Conservation (phyloP, 2,329 filamentous ascomycete species). For the Hymenoscyphus fraxineus region DNA sequence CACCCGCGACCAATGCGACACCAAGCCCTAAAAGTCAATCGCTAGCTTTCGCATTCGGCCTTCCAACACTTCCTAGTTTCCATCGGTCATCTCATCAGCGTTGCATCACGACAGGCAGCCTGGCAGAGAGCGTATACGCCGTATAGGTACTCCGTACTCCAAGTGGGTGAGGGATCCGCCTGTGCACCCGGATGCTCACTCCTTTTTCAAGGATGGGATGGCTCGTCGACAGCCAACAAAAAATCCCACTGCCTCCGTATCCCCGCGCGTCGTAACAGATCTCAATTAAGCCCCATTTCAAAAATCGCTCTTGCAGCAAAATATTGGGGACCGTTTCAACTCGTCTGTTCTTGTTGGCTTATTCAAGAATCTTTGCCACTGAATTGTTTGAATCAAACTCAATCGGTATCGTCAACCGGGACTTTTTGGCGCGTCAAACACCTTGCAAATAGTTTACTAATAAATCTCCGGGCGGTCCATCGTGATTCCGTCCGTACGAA, state of each 20-base stretch:
- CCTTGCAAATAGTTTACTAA: background rate
- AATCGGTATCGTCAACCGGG: background rate
- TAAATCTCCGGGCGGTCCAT: background rate
- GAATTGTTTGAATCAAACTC: background rate
- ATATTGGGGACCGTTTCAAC: constrained; percentile 1
- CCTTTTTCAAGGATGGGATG: background rate
- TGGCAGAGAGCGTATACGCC: too few relatives aligned
- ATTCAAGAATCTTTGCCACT: background rate
- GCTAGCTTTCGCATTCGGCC: background rate
- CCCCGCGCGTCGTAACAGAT: background rate
- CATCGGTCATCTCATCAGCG: background rate
- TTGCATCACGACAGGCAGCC: background rate
- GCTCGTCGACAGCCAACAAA: background rate
- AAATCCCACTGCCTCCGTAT: background rate
- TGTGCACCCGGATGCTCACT: background rate
- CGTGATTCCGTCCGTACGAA: background rate
- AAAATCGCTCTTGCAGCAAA: background rate
- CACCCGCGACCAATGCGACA: background rate
- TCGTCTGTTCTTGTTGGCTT: background rate
- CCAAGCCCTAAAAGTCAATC: background rate
- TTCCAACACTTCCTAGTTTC: background rate
- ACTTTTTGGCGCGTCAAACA: background rate
- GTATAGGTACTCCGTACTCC: too few relatives aligned
- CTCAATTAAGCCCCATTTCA: background rate
- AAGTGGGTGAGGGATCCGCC: background rate